Evolutionary conservation across 2,329 filamentous ascomycete species (phyloP).

Genomic region (Aspergillus latus): DNA sequence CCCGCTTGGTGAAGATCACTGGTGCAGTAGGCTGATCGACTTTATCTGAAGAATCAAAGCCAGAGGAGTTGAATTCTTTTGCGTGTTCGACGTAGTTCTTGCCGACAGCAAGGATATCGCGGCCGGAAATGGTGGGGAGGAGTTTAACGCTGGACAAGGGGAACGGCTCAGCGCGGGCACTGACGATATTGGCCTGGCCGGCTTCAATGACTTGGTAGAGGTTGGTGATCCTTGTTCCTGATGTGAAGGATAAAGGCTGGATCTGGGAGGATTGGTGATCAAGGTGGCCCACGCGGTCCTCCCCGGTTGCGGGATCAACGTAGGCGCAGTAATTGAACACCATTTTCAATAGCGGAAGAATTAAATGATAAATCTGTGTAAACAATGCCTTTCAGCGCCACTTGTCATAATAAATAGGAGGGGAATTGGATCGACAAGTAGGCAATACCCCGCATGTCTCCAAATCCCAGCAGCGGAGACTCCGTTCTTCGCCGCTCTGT

Average conservation of each 20-base stretch:
- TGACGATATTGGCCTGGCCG: conserved; percentile 41
- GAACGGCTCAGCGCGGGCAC: conserved; percentile 28
- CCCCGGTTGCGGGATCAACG: background rate
- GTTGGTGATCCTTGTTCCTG: conserved; percentile 33
- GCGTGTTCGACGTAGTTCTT: conserved; percentile 61
- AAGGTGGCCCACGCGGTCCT: conserved; percentile 7
- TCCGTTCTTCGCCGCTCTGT: background rate
- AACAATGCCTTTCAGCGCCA: background rate
- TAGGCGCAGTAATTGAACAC: conserved; percentile 10
- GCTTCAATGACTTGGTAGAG: conserved; percentile 56
- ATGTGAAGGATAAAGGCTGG: background rate
- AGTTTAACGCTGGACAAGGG: conserved; percentile 42
- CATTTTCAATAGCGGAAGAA: background rate
- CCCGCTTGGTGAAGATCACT: conserved; percentile 58
- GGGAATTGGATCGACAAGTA: background rate
- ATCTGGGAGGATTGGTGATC: background rate
- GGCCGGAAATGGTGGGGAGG: conserved; percentile 48
- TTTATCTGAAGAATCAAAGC: conserved; percentile 58
- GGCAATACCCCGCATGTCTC: background rate
- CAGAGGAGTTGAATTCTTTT: conserved; percentile 57
- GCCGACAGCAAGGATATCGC: conserved; percentile 57
- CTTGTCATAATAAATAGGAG: background rate
- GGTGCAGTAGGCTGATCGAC: conserved; percentile 53
- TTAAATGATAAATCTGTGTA: too few relatives aligned
- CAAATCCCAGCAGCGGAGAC: background rate